These are phyloP conservation scores for Chalciporus sphaerocephalus DNA, from an alignment of 768 basidiomycete genomes.

Conservation along the genomic window DNA sequence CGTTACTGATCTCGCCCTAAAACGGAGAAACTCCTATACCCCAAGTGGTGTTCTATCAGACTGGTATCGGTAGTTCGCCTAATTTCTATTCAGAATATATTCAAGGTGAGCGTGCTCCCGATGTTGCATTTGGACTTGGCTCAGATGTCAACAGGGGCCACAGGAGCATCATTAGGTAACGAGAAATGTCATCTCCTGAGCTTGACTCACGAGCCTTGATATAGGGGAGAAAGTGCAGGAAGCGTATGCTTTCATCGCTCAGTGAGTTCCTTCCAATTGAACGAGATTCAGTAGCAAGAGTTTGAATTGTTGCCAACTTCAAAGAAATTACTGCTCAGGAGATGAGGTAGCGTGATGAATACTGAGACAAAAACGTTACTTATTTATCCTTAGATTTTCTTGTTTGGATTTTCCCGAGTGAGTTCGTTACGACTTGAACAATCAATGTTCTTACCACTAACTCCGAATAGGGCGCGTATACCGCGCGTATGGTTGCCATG, in stretches of 20 bases:
- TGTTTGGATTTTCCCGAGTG: constrained; percentile 76
- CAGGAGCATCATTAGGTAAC: constrained; percentile 58
- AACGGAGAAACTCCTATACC: constrained; percentile 41
- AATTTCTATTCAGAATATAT: constrained; percentile 57
- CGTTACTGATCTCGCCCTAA: background rate
- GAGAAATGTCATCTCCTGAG: background rate
- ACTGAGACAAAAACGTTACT: background rate
- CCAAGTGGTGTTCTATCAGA: constrained; percentile 63
- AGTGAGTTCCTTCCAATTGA: constrained; percentile 43
- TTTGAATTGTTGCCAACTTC: background rate
- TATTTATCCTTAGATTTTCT: constrained; percentile 51
- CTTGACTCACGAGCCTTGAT: constrained; percentile 2
- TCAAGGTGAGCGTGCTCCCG: constrained; percentile 42
- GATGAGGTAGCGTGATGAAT: constrained; percentile 51
- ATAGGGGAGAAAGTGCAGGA: constrained; percentile 72
- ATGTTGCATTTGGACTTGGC: constrained; percentile 1
- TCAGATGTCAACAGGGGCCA: constrained; percentile 45
- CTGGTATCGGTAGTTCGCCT: constrained; percentile 55
- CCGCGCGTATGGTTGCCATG: constrained; percentile 68
- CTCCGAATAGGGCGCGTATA: constrained; percentile 60
- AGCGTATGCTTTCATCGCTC: constrained; percentile 75
- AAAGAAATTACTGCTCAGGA: constrained; percentile 64
- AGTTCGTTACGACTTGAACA: constrained; percentile 10
- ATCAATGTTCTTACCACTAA: constrained; percentile 3
- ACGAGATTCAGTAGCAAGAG: background rate